Base-by-base conservation (phyloP, 768 basidiomycete genomes). In the Candolleomyces eurysporus region DNA sequence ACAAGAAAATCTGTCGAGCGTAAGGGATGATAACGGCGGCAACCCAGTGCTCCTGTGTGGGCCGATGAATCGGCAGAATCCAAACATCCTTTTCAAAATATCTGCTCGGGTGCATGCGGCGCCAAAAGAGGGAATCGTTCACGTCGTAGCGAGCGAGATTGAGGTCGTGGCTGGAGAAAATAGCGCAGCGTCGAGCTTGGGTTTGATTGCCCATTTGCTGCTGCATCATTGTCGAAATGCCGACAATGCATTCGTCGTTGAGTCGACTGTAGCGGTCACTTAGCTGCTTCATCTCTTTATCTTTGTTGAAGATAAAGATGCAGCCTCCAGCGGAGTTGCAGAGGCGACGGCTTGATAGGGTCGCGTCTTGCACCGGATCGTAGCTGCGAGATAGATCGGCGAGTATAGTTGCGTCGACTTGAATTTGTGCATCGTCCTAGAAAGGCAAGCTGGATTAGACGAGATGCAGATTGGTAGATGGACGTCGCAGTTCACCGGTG, bases 41-140 rank as follows among this genome's bases (percentile, higher is more conserved):
- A 1, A 76, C 73, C 73, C 74, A 80, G 64, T 78, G 76, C 1
- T 65, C 55, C 2, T 63, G 36, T 14, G 4, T 56, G 31, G 3
- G 62, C 1, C 68, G 59, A 52, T 79, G 76, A 17, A 79, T 74
- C 0, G 76, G 79, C 9, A 80, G 43, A 8, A 79, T 72, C 77
- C 78, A 80, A 0, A 66, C 5, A 13, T 64, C 49, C 51, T 72
- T 74, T 0, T 10, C 14, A 76, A 76, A 78, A 56, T 70, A 80
- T 17, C 57, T 30, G 0, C 62, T 62, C 2, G 42, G 51, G 0
- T 32, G 22, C 0, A 63, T 58, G 0, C 50, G 36, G 3, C 59
- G 49, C 73, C 75, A 77, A 0, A 77, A 13, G 0, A 64, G 59
- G 0, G 36, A 16, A 40, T 71, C 67, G 2, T 60, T 10, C 4